These are phyloP conservation scores for Boletus vinaceobasis DNA, from an alignment of 768 basidiomycete species.

Conservation along the genomic window DNA sequence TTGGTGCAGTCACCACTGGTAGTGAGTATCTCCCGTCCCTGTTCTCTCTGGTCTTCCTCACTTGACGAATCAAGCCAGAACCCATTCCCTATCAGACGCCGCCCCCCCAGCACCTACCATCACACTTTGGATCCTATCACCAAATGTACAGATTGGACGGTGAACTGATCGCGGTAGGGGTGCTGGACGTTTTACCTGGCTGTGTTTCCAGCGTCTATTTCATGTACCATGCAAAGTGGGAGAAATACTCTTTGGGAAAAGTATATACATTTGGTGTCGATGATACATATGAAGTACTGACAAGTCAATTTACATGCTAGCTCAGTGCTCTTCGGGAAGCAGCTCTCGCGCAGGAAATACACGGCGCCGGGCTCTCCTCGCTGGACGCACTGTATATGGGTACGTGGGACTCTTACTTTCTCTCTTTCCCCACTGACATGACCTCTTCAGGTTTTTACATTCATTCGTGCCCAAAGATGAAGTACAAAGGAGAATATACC, in stretches of 20 bases:
- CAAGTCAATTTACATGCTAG: slow-evolving; percentile 34
- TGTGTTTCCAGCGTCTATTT: slow-evolving; percentile 90
- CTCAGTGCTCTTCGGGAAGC: slow-evolving; percentile 83
- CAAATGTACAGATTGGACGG: slow-evolving; percentile 84
- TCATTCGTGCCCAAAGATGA: slow-evolving; percentile 90
- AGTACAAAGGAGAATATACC: slow-evolving; percentile 89
- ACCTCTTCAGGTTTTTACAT: slow-evolving; percentile 78
- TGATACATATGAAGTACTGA: neutral
- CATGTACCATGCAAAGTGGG: slow-evolving; percentile 75
- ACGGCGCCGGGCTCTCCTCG: slow-evolving; percentile 57
- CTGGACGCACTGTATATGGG: slow-evolving; percentile 87
- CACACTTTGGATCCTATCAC: slow-evolving; percentile 89
- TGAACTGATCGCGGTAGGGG: slow-evolving; percentile 76
- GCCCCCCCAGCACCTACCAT: slow-evolving; percentile 59
- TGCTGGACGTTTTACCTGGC: slow-evolving; percentile 84
- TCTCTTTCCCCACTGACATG: neutral
- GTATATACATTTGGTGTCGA: slow-evolving; percentile 32
- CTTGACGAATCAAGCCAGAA: slow-evolving; percentile 40
- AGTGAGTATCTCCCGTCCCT: slow-evolving; percentile 39
- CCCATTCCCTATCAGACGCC: slow-evolving; percentile 54
- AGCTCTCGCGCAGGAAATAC: slow-evolving; percentile 71
- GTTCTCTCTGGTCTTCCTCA: neutral
- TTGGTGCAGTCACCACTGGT: slow-evolving; percentile 74
- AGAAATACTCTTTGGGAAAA: slow-evolving; percentile 75
- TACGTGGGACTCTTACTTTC: slow-evolving; percentile 29